These are phyloP conservation scores for Lactarius quietus DNA, from an alignment of 768 basidiomycete species.

Conservation along the genomic window DNA sequence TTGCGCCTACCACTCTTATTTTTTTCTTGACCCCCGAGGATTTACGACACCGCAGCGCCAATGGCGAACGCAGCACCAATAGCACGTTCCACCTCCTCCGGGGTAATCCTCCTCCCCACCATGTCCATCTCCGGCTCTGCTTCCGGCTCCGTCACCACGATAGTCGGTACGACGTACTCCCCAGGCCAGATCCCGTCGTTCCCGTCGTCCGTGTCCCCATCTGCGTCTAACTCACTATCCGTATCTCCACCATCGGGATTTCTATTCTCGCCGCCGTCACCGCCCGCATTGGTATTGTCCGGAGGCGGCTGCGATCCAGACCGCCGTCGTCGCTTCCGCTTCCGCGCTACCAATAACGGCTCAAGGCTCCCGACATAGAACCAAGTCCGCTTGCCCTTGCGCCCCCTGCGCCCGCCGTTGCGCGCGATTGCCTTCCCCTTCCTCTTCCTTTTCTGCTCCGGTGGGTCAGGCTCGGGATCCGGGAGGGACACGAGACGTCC, in stretches of 20 bases:
- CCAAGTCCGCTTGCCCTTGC: neutral
- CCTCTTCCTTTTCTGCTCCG: neutral
- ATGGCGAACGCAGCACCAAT: conserved; percentile 12
- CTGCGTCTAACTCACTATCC: neutral
- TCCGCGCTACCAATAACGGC: neutral
- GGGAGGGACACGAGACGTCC: conserved; percentile 3
- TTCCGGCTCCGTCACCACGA: neutral
- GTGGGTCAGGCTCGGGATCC: neutral
- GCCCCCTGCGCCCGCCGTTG: neutral
- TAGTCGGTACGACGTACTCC: neutral
- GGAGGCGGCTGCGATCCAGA: neutral
- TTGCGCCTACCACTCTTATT: neutral
- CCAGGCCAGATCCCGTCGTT: conserved; percentile 9
- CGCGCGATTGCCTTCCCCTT: neutral
- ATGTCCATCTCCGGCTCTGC: neutral
- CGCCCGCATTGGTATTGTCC: neutral
- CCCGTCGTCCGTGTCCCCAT: neutral
- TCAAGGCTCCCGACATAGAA: conserved; percentile 1
- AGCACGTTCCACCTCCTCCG: conserved; percentile 18
- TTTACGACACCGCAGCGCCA: no score
- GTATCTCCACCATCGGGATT: neutral
- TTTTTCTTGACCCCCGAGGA: neutral
- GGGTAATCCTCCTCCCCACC: conserved; percentile 4
- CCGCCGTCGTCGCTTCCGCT: neutral
- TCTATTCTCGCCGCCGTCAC: neutral